Conservation (phyloP, 371 early-diverging fungal species). For the Mortierella sp. region DNA sequence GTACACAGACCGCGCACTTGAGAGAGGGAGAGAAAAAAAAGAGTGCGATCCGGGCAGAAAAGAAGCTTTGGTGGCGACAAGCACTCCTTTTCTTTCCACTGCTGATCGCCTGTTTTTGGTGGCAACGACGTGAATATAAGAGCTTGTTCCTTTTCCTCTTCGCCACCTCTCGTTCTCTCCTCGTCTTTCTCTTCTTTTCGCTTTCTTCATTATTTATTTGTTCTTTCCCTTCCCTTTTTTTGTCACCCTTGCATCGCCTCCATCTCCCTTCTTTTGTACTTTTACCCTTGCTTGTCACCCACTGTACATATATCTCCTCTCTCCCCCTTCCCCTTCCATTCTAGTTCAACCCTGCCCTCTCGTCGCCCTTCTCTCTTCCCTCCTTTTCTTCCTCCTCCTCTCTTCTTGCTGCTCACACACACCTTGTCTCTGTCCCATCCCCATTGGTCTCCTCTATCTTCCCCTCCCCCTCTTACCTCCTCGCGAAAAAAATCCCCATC, state of each 20-base stretch:
- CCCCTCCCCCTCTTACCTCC: neutral
- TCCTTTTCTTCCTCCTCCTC: neutral
- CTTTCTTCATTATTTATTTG: neutral
- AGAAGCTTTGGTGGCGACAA: neutral
- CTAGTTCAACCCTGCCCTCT: neutral
- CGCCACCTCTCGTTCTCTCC: neutral
- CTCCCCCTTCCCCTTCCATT: neutral
- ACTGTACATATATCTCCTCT: neutral
- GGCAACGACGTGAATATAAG: neutral
- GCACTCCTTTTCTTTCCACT: neutral
- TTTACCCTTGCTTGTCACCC: neutral
- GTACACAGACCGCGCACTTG: neutral
- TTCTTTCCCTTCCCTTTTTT: neutral
- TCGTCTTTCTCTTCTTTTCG: neutral
- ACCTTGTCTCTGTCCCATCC: slow-evolving; percentile 3
- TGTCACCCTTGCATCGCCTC: slow-evolving; percentile 4
- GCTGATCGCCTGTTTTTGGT: neutral
- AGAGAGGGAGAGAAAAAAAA: neutral
- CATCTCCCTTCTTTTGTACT: neutral
- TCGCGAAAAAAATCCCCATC: slow-evolving; percentile 5
- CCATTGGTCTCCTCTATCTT: slow-evolving; percentile 1
- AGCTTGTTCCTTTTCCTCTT: too few species aligned
- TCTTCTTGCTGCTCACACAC: neutral
- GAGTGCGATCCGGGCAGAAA: neutral
- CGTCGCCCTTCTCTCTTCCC: neutral